These are phyloP conservation scores for Houttuynia cordata DNA, from an alignment of 164 flowering plant species.

Conservation along the genomic window DNA sequence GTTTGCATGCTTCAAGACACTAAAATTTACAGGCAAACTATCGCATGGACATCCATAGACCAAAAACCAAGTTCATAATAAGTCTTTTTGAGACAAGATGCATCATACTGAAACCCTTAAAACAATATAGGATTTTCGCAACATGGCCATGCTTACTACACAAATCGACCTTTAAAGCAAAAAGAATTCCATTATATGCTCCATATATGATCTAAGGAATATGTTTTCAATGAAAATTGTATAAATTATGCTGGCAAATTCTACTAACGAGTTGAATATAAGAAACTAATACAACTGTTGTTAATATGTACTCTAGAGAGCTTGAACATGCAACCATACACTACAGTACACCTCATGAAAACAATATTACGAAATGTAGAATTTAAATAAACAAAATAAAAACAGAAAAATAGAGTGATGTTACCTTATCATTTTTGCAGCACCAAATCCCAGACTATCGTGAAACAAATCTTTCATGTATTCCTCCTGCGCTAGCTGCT, in stretches of 20 bases:
- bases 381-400: neutral
- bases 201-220: neutral
- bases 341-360: too few species aligned
- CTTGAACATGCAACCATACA: neutral
- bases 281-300: neutral
- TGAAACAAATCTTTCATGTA: conserved; percentile 64
- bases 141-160: too few species aligned
- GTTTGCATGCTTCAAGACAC: too few species aligned
- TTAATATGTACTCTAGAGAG: neutral
- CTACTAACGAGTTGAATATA: neutral
- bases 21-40: too few species aligned
- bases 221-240: too few species aligned
- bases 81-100: too few species aligned
- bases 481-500: conserved; percentile 34
- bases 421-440: conserved; percentile 97
- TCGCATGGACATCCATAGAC: too few species aligned
- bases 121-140: too few species aligned
- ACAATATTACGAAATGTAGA: too few species aligned
- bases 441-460: conserved; percentile 91
- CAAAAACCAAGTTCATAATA: too few species aligned
- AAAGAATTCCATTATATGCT: neutral
- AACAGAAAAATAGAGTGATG: neutral
- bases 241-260: neutral
- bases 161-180: too few species aligned
- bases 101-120: too few species aligned